Base-by-base conservation (phyloP, 2,329 filamentous ascomycete species). In the Neopestalotiopsis sp. region DNA sequence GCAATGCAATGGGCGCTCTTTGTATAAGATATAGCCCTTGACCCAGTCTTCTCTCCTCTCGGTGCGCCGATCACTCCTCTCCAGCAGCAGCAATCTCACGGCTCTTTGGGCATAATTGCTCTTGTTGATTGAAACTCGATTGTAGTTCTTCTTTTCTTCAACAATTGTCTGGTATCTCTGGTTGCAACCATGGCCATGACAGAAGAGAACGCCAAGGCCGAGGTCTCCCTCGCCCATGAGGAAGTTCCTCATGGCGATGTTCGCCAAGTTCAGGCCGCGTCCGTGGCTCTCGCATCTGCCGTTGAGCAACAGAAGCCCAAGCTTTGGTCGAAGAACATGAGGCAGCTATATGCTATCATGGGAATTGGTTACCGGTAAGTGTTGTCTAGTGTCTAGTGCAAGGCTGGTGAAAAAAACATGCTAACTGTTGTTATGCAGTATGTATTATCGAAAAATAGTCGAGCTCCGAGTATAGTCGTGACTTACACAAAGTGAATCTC, bases 311-410 rank as follows among this genome's bases (percentile, higher is more conserved):
- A 79, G 73, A 80, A 80, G 68, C 79, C 79, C 4, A 78, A 74
- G 38, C 71, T 78, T 6, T 75, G 76, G 69, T 80, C 78, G 1
- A 69, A 69, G 9, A 76, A 73, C 70, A 82, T 81, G 79, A 67
- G 82, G 10, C 71, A 76, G 2, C 72, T 82, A 10, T 82, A 81
- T 72, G 68, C 76, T 3, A 81, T 82, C 71, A 81, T 82, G 79
- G 75, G 71, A 2, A 71, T 82, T 64, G 78, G 80, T 17, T 83
- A 82, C 68, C 73, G 65, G 65, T 67, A 67, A 38, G 65, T 67
- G 7, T 13, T 14, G n/a, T 1, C 59, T 42, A 17, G 9, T 59
- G 13, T 4, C 57, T 59, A 10, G 5, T 32, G 7, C 1, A 62
- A 6, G 3, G 30, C 30, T 14, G 24, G 9, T 32, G 24, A 30